A percentile compares a stretch with the other conserved stretches of the same genome.
Evolutionary conservation across 2,329 filamentous ascomycete species (phyloP).

Genomic region (Aspergillus glaucus): DNA sequence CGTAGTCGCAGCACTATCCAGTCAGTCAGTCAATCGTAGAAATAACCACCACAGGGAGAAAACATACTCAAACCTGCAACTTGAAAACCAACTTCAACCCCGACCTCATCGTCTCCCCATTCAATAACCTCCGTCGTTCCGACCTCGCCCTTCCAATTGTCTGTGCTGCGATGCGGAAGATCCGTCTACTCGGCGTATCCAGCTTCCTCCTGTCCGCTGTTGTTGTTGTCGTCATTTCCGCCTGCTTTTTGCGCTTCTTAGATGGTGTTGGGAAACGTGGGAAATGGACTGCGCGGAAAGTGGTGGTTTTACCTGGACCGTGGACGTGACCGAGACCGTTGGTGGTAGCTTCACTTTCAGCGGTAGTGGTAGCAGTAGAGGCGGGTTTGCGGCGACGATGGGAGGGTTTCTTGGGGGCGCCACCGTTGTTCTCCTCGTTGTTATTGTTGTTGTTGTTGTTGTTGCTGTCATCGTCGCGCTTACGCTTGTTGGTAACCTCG

Average conservation of each 20-base stretch:
- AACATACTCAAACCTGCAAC: neutral
- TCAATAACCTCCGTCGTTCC: neutral
- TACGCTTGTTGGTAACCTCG: too few relatives aligned
- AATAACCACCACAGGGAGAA: too few relatives aligned
- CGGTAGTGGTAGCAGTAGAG: neutral
- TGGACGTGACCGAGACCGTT: neutral
- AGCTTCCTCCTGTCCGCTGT: neutral
- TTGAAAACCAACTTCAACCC: neutral
- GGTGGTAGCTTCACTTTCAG: neutral
- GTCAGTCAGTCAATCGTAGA: too few relatives aligned
- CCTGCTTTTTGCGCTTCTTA: neutral
- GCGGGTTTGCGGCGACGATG: neutral
- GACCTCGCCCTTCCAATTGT: neutral
- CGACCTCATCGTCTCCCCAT: neutral
- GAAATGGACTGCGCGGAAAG: neutral
- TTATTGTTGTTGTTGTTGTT: too few relatives aligned
- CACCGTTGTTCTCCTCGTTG: too few relatives aligned
- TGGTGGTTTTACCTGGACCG: neutral
- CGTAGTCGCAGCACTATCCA: too few relatives aligned
- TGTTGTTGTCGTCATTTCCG: neutral
- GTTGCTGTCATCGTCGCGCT: too few relatives aligned
- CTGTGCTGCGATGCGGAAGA: neutral
- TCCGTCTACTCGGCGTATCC: neutral
- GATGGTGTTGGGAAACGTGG: neutral
- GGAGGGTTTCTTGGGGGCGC: too few relatives aligned